Evolutionary conservation across 78 protist species (phyloP), one percentile per base, ranked within the genome.

Genomic region (Dictyostelium brefeldianum): DNA sequence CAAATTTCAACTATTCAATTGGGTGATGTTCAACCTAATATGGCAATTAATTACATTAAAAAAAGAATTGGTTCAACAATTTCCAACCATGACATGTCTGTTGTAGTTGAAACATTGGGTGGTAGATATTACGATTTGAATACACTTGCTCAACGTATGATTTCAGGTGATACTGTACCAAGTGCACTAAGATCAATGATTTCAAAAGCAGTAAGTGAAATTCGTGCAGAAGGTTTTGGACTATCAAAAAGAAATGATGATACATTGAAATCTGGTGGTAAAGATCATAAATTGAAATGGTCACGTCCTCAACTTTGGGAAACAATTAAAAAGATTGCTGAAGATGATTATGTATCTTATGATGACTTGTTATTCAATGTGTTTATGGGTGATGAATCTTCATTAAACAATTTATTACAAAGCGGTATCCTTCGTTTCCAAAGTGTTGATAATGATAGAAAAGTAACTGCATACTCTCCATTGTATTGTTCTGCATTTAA

Each of bases 261-360:
- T 20, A 62, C 50, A 10, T 14, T 53, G 10, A 59, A 75, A 51
- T 15, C 18, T 0, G 75, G 48, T 31, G 47, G 50, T 17, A 67
- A 31, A 4, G 56, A 12, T 8, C 29, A 48, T 27, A 18, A 47
- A 47, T 48, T 77, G 2, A 87, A 87, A 77, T 87, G 93, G 93
- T 77, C 84, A 5, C 48, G 93, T 46, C 93, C 93, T 51, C 93
- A 87, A 64, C 53, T 87, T 20, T 87, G 93, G 93, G 93, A 87
- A 70, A 87, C 85, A 0, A 87, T 87, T 36, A 87, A 87, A 43
- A 56, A 36, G 18, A 77, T 87, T n/a, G 93, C 84, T 2, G 81
- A 87, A 36, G 10, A 43, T 6, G 50, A 74, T 15, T 74, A 12
- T n/a, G 93, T 87, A 1, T 31, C 59, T 0, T 87, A 87, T 29